Evolutionary conservation across 768 basidiomycete genomes (phyloP).

Genomic region (Phaffia tasmanica): DNA sequence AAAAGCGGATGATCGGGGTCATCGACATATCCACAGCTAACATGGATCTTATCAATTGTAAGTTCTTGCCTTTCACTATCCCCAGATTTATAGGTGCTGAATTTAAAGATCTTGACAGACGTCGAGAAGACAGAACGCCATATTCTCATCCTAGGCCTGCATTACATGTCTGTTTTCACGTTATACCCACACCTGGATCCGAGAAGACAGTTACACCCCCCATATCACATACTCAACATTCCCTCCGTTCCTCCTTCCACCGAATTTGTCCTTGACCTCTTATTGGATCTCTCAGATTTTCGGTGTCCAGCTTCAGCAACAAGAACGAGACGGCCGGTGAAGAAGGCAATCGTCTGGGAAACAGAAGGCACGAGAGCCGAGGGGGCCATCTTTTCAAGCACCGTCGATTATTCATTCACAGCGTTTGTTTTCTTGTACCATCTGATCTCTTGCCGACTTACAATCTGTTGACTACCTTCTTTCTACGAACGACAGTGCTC

Average conservation of each 20-base stretch:
- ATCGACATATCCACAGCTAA: constrained; percentile 5
- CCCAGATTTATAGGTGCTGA: neutral
- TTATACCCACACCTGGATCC: neutral
- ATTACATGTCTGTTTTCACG: constrained; percentile 12
- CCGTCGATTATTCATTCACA: constrained; percentile 6
- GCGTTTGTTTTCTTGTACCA: neutral
- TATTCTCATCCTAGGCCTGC: constrained; percentile 11
- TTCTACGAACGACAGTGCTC: constrained; percentile 5
- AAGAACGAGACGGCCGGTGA: neutral
- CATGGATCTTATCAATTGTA: constrained; percentile 21
- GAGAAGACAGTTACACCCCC: neutral
- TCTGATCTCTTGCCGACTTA: neutral
- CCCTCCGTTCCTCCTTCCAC: constrained; percentile 8
- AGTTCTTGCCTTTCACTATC: neutral
- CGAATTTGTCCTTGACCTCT: constrained; percentile 14
- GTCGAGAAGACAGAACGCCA: constrained; percentile 16
- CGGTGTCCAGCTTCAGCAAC: neutral
- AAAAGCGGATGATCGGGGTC: constrained; percentile 1
- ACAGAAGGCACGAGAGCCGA: neutral
- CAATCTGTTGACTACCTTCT: neutral
- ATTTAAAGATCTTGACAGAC: constrained; percentile 5
- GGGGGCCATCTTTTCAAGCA: neutral
- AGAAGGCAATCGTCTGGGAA: neutral
- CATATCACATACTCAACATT: constrained; percentile 14
- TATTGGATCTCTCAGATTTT: constrained; percentile 2